Evolutionary conservation across 2,329 filamentous ascomycete genomes (phyloP).

Genomic region (Venturia pyrina): DNA sequence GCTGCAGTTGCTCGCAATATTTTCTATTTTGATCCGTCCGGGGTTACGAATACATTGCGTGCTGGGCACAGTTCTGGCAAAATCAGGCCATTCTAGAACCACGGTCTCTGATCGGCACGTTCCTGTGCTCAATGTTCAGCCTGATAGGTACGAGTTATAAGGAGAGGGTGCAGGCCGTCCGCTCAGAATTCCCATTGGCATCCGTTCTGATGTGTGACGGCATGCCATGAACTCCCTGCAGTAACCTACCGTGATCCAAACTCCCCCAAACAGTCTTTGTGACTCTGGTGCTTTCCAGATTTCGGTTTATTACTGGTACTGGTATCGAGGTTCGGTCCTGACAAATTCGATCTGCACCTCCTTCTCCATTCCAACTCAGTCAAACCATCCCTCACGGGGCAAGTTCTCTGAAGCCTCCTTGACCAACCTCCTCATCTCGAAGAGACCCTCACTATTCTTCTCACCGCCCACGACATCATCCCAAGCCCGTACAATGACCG

Average conservation of each 20-base stretch:
- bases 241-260: neutral
- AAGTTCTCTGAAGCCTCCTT: neutral
- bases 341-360: neutral
- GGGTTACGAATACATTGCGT: neutral
- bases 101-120: no score
- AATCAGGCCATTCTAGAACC: no score
- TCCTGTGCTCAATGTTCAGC: no score
- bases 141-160: no score
- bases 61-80: neutral
- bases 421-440: neutral
- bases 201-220: no score
- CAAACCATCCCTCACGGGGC: neutral
- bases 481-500: slow-evolving; percentile 2
- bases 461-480: neutral
- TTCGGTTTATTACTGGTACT: no score
- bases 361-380: neutral
- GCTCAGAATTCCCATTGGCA: no score
- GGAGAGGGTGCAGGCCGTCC: no score
- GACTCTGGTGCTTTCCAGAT: no score
- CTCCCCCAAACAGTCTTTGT: no score
- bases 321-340: neutral
- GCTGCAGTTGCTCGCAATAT: no score
- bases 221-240: neutral
- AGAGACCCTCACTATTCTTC: neutral
- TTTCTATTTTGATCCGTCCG: neutral